phyloP scores from a whole-genome alignment of 179 eudicot genomes.

The Spergularia azorica region DNA sequence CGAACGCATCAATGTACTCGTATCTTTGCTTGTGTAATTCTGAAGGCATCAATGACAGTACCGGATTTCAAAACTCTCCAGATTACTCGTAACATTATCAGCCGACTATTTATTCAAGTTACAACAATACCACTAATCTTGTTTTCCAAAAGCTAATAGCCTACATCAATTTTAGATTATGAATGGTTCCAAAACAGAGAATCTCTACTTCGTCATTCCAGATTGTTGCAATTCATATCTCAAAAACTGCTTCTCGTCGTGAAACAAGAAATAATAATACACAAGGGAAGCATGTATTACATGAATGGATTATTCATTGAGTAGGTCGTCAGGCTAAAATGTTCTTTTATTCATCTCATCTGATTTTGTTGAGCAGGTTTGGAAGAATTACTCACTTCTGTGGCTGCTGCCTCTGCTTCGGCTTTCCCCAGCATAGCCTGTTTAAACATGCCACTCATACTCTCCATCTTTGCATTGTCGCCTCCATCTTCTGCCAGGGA shows the following conservation, averaged over 20 bases:
- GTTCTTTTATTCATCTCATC: neutral
- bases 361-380: slow-evolving; percentile 24
- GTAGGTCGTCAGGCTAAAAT: slow-evolving; percentile 10
- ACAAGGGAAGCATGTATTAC: slow-evolving; percentile 17
- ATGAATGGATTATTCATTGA: slow-evolving; percentile 22
- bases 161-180: no score
- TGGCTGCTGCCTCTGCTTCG: slow-evolving; percentile 49
- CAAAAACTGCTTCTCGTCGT: slow-evolving; percentile 10
- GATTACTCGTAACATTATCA: no score
- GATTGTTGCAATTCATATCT: slow-evolving; percentile 11
- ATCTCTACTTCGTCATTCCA: neutral
- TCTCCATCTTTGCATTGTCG: slow-evolving; percentile 43
- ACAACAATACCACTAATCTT: no score
- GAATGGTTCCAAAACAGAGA: neutral
- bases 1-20: no score
- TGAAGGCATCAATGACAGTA: no score
- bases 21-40: no score
- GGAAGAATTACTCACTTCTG: slow-evolving; percentile 30
- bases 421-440: slow-evolving; percentile 66
- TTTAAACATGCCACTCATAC: slow-evolving; percentile 59
- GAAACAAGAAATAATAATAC: slow-evolving; percentile 4
- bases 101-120: no score
- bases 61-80: no score
- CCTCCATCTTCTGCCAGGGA: slow-evolving; percentile 26
- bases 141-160: no score